Base-by-base conservation (phyloP, 768 basidiomycete species). In the Tylopilus sp. region DNA sequence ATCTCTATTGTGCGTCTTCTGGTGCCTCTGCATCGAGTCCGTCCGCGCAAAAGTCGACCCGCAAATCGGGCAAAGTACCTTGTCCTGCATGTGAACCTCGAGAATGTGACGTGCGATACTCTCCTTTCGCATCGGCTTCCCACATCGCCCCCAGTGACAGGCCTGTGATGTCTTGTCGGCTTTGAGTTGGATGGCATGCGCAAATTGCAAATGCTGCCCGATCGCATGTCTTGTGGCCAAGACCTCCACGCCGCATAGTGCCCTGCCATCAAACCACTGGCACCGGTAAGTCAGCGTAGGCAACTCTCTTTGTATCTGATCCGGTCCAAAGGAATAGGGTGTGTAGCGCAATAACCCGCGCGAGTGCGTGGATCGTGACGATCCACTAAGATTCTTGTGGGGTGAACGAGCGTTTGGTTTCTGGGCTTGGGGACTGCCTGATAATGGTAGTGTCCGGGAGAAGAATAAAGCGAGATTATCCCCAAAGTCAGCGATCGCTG, bases 41-140 rank as follows among this genome's bases (percentile, higher is more conserved):
- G 9, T 22, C 10, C 65, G 62, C 15, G 67, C 65, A 21, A 69
- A 66, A 25, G 13, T 18, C 30, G 47, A 47, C 10, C 44, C 40
- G 28, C 67, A 67, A 18, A 11, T 17, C 2, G 46, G 18, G 22
- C 67, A 67, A 5, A 15, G n/a, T 5, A 51, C 60, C 43, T 54
- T 67, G 48, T 62, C 45, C 40, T 30, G 38, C 41, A 65, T 33
- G 18, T 67, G 67, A 1, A 69, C 55, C 0, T 60, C 38, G 11
- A 65, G 51, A 17, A 67, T 31, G 7, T 69, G 65, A 0, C 67
- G 65, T 0, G 56, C 3, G 3, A 67, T 56, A 43, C 65, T 69
- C 18, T 69, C 65, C 45, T 39, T 55, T 1, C 44, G 56, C 65
- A 67, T 65, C 31, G 13, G 9, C 10, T 39, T 62, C n/a, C 15